Conservation (phyloP, 768 basidiomycete species). For the Lactarius pseudohatsudake region DNA sequence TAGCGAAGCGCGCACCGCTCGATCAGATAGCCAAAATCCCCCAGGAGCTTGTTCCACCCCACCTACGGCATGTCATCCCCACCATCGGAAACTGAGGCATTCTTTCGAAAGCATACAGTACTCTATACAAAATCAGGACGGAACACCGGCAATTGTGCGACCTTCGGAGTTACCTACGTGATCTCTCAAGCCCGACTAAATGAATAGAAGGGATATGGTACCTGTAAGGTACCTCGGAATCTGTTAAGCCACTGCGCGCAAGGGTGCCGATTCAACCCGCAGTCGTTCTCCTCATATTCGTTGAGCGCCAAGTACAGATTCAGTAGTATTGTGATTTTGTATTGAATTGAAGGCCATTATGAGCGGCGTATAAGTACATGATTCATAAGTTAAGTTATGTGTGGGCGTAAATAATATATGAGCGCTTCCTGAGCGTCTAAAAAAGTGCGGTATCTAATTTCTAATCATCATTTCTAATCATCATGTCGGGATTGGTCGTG, state of each 20-base stretch:
- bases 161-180: background rate
- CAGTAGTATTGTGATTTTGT: background rate
- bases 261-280: background rate
- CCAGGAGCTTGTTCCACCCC: slow-evolving; percentile 26
- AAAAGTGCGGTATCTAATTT: background rate
- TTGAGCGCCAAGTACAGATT: background rate
- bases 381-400: slow-evolving; percentile 1
- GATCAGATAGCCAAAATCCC: slow-evolving; percentile 39
- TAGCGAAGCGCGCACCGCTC: slow-evolving; percentile 75
- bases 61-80: slow-evolving; percentile 27
- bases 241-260: background rate
- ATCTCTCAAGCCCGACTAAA: background rate
- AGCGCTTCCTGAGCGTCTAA: slow-evolving; percentile 6
- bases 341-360: background rate
- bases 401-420: background rate
- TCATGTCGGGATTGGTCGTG: no score
- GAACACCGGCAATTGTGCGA: background rate
- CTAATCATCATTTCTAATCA: no score
- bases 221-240: background rate
- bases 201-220: background rate
- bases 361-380: background rate
- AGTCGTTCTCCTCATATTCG: background rate
- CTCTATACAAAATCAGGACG: background rate
- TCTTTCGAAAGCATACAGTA: no score
- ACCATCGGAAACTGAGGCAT: slow-evolving; percentile 23